Percentiles rank a stretch among this genome's conserved stretches.
These are phyloP conservation scores for Irpex sp. DNA, from an alignment of 1,284 basidiomycete species.

Conservation along the genomic window DNA sequence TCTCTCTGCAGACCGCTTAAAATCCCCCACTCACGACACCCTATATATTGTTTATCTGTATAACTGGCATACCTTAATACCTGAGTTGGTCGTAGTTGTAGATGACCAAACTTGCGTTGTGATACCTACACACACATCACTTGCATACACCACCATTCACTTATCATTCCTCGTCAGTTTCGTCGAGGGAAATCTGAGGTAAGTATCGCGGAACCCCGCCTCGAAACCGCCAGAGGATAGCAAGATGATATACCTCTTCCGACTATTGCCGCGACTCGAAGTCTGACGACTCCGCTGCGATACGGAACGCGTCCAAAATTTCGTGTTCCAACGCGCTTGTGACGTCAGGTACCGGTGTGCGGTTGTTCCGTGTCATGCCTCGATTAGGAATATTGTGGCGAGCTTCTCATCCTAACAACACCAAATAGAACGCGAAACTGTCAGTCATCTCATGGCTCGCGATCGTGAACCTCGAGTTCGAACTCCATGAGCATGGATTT, in stretches of 20 bases:
- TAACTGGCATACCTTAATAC: constrained; percentile 11
- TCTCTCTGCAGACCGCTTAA: constrained; percentile 15
- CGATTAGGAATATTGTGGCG: neutral
- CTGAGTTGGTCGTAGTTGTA: constrained; percentile 12
- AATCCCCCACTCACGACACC: neutral
- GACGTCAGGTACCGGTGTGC: neutral
- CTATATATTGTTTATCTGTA: constrained; percentile 4
- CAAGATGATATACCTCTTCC: neutral
- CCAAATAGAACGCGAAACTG: constrained; percentile 1
- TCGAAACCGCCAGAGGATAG: too few species aligned
- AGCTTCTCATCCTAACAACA: constrained; percentile 7
- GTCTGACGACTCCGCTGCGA: neutral
- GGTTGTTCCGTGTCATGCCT: neutral
- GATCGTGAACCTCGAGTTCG: too few species aligned
- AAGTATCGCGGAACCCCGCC: neutral
- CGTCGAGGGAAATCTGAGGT: neutral
- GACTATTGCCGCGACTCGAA: neutral
- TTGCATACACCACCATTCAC: constrained; percentile 11
- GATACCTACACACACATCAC: constrained; percentile 7
- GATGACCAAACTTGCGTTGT: constrained; percentile 5
- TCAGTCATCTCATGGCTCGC: too few species aligned
- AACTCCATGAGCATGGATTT: too few species aligned
- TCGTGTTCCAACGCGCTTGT: neutral
- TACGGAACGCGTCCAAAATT: neutral
- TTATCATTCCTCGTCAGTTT: neutral